Evolutionary conservation across 257 asterid genomes (phyloP), one percentile per base, ranked within the genome.

Genomic region (Schizonepeta tenuifolia): DNA sequence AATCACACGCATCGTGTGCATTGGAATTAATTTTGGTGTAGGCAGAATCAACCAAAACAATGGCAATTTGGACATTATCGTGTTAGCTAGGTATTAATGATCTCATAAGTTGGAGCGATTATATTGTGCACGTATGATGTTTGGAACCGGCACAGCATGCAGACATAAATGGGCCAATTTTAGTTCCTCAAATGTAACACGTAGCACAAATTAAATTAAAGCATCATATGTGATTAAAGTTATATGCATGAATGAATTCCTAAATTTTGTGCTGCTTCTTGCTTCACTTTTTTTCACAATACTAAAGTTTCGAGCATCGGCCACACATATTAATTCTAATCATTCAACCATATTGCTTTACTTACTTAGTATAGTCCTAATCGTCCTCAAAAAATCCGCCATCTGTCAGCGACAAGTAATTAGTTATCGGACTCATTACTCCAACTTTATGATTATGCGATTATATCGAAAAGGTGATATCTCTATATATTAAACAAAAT

Each of bases 141-240:
- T 64, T 31, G 41, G 21, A 44, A 71, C 46, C 31, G 36, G 60
- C 59, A 44, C 9, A 43, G 1, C 59, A 9, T 10, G 20, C 14
- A 35, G 35, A 31, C 58, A 61, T 0, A 44, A 21, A 71, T 0
- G 60, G 18, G 9, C 75, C 67, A 43, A 56, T 56, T 57, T 14
- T 11, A 7, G 20, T 13, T 20, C 43, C 8, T 49, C 33, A 44
- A 41, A 9, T 61, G 15, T 1, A 21, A 43, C 65, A 72, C 57
- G 77, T 72, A 63, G 54, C 70, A 64, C 11, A 22, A 62, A n/a
- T n/a, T n/a, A n/a, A 72, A 38, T 38, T 38, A 38, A 59, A 33
- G 62, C 53, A 31, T 33, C 33, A 21, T 12, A 21, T 9, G 36
- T 13, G 24, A 17, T 51, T 11, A 21, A 22, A 12, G 38, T 8